phyloP scores from a whole-genome alignment of 169 alveolate species.

The Cryptosporidium canis region DNA sequence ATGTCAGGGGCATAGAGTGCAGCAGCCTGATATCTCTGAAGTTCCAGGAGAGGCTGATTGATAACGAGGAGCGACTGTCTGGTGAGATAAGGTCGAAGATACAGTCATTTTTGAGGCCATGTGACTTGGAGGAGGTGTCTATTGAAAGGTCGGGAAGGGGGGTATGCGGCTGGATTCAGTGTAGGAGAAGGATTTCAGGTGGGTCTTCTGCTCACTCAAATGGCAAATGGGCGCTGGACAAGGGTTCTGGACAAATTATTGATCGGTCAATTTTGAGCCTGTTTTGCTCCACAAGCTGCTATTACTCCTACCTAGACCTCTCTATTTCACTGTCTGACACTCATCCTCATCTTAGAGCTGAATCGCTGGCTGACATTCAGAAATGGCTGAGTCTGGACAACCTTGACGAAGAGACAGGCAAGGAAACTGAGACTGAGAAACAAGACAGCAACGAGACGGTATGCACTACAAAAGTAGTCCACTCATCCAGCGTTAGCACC shows the following conservation, averaged over 20 bases:
- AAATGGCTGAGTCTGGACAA: constrained; percentile 15
- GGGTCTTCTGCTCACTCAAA: neutral
- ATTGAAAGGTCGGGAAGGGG: constrained; percentile 38
- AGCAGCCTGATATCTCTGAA: constrained; percentile 22
- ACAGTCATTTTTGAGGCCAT: constrained; percentile 36
- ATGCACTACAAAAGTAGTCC: neutral
- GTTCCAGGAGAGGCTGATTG: constrained; percentile 52
- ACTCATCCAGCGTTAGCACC: too few species aligned
- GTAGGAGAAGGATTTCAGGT: constrained; percentile 9
- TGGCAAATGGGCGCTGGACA: constrained; percentile 34
- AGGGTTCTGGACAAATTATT: constrained; percentile 28
- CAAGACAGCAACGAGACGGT: neutral
- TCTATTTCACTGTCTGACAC: neutral
- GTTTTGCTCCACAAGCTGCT: constrained; percentile 56
- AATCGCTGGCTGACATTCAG: neutral
- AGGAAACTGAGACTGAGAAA: neutral
- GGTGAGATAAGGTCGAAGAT: neutral
- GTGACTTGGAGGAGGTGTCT: constrained; percentile 61
- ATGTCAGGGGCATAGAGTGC: constrained; percentile 27
- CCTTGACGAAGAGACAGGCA: neutral
- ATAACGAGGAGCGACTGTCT: neutral
- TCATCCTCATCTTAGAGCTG: constrained; percentile 53
- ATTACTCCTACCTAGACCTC: constrained; percentile 13
- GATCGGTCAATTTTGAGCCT: constrained; percentile 21
- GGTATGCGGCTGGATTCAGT: constrained; percentile 46